phyloP scores from a whole-genome alignment of 2,329 filamentous ascomycete species.

The Bipolaris sorokiniana region DNA sequence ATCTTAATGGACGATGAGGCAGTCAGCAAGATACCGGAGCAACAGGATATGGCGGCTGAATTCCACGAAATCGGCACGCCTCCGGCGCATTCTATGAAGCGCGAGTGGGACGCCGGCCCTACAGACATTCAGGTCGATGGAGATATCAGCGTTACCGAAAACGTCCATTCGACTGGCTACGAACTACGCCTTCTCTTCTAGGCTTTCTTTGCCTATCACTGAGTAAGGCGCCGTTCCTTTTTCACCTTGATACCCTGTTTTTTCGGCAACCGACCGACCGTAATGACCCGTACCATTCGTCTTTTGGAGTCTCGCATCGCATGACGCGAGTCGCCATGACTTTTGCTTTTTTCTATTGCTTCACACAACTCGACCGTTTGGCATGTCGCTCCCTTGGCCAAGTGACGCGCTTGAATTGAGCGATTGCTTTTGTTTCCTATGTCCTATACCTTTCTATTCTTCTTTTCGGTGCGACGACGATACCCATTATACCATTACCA shows the following conservation, averaged over 20 bases:
- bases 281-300: constrained; percentile 45
- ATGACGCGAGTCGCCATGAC: constrained; percentile 20
- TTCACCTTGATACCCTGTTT: constrained; percentile 19
- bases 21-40: constrained; percentile 81
- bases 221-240: constrained; percentile 12
- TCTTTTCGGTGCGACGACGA: constrained; percentile 41
- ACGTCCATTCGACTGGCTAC: constrained; percentile 54
- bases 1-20: constrained; percentile 92
- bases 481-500: constrained; percentile 47
- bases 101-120: constrained; percentile 59
- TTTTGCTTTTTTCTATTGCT: constrained; percentile 18
- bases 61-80: constrained; percentile 67
- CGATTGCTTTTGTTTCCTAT: constrained; percentile 21
- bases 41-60: constrained; percentile 83
- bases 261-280: constrained; percentile 27
- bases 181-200: constrained; percentile 58
- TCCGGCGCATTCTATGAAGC: constrained; percentile 54
- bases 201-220: constrained; percentile 10
- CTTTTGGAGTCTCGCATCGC: constrained; percentile 26
- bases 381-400: constrained; percentile 35
- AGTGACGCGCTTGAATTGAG: constrained; percentile 36
- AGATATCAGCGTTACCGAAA: constrained; percentile 53
- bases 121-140: constrained; percentile 58
- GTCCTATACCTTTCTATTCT: constrained; percentile 26
- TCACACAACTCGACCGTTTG: constrained; percentile 19